Percentiles rank a stretch among this genome's conserved stretches.
These are phyloP conservation scores for Fusarium penzigii DNA, from an alignment of 2,329 filamentous ascomycete genomes.

Conservation along the genomic window DNA sequence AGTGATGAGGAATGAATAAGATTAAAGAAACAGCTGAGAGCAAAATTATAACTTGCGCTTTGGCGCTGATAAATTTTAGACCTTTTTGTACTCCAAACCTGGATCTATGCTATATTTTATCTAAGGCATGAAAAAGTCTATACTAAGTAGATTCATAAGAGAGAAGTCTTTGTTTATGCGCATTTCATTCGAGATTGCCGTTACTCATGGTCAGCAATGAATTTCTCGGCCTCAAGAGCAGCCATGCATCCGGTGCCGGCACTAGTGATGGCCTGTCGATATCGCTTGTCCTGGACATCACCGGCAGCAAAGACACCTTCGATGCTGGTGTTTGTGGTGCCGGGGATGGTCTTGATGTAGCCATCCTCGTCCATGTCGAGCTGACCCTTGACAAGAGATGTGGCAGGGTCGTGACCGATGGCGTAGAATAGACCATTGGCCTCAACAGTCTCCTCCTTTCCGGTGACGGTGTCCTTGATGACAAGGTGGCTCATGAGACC, in stretches of 20 bases:
- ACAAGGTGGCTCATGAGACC: slow-evolving; percentile 87
- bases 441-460: slow-evolving; percentile 77
- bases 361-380: slow-evolving; percentile 85
- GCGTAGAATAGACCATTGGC: slow-evolving; percentile 97
- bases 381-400: slow-evolving; percentile 85
- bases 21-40: background rate
- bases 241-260: slow-evolving; percentile 95
- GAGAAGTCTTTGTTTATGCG: slow-evolving; percentile 4
- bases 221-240: slow-evolving; percentile 94
- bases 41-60: background rate
- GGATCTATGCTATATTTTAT: slow-evolving; percentile 25
- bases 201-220: slow-evolving; percentile 72
- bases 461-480: slow-evolving; percentile 76
- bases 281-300: slow-evolving; percentile 98
- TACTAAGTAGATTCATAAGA: slow-evolving; percentile 13
- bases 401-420: slow-evolving; percentile 94
- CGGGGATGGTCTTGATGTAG: slow-evolving; percentile 87
- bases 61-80: background rate
- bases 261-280: slow-evolving; percentile 96
- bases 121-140: slow-evolving; percentile 25
- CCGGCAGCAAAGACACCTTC: slow-evolving; percentile 95
- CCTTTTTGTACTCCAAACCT: background rate
- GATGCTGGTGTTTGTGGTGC: slow-evolving; percentile 83
- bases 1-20: background rate
- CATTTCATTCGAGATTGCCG: slow-evolving; percentile 11